Evolutionary conservation across 2,329 filamentous ascomycete species (phyloP).

Genomic region (Fusarium devonianum): DNA sequence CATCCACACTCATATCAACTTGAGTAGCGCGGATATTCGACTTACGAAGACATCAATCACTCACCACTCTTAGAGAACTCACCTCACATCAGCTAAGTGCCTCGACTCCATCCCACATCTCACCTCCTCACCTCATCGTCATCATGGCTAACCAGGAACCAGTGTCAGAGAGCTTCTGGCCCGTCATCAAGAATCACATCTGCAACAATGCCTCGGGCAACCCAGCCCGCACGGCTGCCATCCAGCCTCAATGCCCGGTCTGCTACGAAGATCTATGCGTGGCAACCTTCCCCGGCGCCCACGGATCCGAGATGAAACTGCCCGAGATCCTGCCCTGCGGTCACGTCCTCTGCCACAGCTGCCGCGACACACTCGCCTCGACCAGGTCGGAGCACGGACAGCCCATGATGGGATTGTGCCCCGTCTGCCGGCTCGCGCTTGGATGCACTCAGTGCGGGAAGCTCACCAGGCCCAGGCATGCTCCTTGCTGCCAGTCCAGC

Average conservation of each 20-base stretch:
- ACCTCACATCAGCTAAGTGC: not conserved
- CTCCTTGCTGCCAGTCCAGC: not conserved
- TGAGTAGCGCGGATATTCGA: not conserved
- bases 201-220: not conserved
- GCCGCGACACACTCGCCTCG: not conserved
- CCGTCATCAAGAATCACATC: constrained; percentile 9
- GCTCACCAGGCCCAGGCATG: not conserved
- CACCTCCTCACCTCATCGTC: not conserved
- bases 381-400: not conserved
- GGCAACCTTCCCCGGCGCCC: constrained; percentile 3
- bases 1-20: not conserved
- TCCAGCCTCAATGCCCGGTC: constrained; percentile 24
- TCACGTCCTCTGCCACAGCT: constrained; percentile 33
- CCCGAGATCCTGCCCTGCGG: constrained; percentile 31
- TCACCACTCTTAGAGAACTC: not conserved
- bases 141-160: constrained; percentile 1
- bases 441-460: constrained; percentile 2
- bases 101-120: not conserved
- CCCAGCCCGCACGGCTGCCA: not conserved
- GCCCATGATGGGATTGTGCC: constrained; percentile 4
- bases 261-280: constrained; percentile 22
- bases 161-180: constrained; percentile 13
- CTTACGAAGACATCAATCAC: not conserved
- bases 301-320: not conserved
- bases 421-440: constrained; percentile 23